A percentile compares a stretch with the other conserved stretches of the same genome.
These are phyloP conservation scores for Phytophthora citricola DNA, from an alignment of 352 stramenopile species.

Conservation along the genomic window DNA sequence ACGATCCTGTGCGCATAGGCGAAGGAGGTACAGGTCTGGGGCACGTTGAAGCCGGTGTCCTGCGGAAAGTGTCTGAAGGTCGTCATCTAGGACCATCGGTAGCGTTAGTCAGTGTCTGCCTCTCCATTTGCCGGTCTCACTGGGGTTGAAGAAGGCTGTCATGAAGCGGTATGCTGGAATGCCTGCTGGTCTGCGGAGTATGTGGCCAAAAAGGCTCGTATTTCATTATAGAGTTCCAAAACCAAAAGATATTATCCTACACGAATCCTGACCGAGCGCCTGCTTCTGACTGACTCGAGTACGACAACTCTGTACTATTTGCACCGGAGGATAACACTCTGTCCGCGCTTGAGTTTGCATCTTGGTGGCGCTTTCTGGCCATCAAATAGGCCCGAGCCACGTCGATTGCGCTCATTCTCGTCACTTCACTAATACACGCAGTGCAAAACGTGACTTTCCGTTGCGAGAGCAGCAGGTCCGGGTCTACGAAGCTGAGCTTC, in stretches of 20 bases:
- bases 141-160: too few relatives aligned
- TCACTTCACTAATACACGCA: constrained; percentile 32
- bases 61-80: too few relatives aligned
- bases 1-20: too few relatives aligned
- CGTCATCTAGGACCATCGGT: too few relatives aligned
- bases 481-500: constrained; percentile 45
- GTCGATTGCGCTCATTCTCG: constrained; percentile 22
- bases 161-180: too few relatives aligned
- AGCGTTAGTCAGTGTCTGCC: too few relatives aligned
- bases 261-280: not conserved
- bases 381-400: constrained; percentile 43
- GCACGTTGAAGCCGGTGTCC: too few relatives aligned
- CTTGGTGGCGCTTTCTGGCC: constrained; percentile 24
- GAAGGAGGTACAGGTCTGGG: too few relatives aligned
- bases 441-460: constrained; percentile 43
- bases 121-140: too few relatives aligned
- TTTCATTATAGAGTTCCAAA: too few relatives aligned
- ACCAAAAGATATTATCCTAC: not conserved
- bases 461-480: constrained; percentile 33
- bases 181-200: too few relatives aligned
- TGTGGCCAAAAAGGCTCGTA: too few relatives aligned
- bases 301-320: constrained; percentile 15
- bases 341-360: constrained; percentile 11
- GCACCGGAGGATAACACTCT: constrained; percentile 15
- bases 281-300: constrained; percentile 9